A percentile compares a stretch with the other conserved stretches of the same genome.
These are phyloP conservation scores for Crithidia bombi DNA, from an alignment of 208 protist species.

Conservation along the genomic window DNA sequence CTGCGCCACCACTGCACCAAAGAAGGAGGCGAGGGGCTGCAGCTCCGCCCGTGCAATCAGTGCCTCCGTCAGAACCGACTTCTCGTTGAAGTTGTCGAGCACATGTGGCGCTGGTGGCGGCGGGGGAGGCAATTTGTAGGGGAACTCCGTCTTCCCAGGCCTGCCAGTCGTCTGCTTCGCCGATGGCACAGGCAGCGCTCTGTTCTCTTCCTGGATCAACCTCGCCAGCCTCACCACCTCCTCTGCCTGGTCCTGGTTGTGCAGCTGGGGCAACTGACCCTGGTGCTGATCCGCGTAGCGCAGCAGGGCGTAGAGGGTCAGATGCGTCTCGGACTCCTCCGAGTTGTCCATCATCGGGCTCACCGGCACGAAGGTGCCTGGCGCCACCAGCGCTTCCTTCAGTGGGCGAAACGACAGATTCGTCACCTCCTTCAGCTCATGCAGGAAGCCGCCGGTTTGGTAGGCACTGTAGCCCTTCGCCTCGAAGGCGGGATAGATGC, in stretches of 20 bases:
- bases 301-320: conserved; percentile 66
- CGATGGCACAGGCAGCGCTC: conserved; percentile 32
- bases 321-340: conserved; percentile 77
- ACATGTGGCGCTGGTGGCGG: conserved; percentile 62
- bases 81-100: conserved; percentile 64
- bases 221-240: conserved; percentile 64
- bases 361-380: conserved; percentile 74
- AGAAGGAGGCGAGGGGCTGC: conserved; percentile 90
- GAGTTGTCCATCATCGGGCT: conserved; percentile 89
- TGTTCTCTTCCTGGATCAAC: conserved; percentile 63
- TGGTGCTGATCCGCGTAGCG: conserved; percentile 68
- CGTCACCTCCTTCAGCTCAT: conserved; percentile 80
- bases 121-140: conserved; percentile 54
- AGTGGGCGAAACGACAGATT: conserved; percentile 66
- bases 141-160: conserved; percentile 69
- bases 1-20: conserved; percentile 96
- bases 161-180: conserved; percentile 6
- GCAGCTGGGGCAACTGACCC: conserved; percentile 64
- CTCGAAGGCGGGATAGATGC: conserved; percentile 87
- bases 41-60: conserved; percentile 80
- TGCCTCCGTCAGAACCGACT: conserved; percentile 47
- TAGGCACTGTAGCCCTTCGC: conserved; percentile 72
- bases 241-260: conserved; percentile 61
- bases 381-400: conserved; percentile 51
- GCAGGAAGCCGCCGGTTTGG: conserved; percentile 83